phyloP scores from a whole-genome alignment of 2,329 filamentous ascomycete genomes.

The Phoma sp. region DNA sequence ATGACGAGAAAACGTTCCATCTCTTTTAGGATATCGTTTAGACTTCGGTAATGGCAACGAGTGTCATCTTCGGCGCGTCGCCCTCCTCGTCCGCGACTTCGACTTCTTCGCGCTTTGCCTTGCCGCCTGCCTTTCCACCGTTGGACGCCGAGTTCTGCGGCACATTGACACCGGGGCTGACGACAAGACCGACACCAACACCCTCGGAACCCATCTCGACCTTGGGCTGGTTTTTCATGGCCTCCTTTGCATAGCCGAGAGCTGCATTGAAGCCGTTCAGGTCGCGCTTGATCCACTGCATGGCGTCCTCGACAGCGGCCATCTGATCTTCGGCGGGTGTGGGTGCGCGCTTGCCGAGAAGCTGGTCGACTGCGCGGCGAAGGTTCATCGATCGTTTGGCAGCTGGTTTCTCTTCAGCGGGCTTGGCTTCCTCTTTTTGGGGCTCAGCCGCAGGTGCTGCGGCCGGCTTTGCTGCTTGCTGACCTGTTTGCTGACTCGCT shows the following conservation, averaged over 20 bases:
- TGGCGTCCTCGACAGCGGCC: conserved; percentile 41
- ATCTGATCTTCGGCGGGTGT: conserved; percentile 30
- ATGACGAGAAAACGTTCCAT: neutral
- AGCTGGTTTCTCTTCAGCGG: conserved; percentile 35
- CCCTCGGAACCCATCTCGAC: conserved; percentile 57
- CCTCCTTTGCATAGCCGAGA: conserved; percentile 55
- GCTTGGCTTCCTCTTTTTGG: conserved; percentile 27
- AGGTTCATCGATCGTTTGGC: conserved; percentile 33
- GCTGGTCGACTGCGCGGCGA: conserved; percentile 34
- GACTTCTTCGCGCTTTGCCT: conserved; percentile 37
- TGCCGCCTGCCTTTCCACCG: conserved; percentile 27
- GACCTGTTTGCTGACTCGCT: conserved; percentile 27
- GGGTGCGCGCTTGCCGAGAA: conserved; percentile 37
- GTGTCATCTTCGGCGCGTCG: conserved; percentile 47
- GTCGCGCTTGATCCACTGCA: conserved; percentile 55
- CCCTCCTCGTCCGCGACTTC: conserved; percentile 40
- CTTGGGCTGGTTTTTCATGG: conserved; percentile 55
- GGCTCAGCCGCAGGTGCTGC: conserved; percentile 14
- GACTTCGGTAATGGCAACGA: conserved; percentile 49
- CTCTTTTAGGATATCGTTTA: conserved; percentile 21
- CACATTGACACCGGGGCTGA: conserved; percentile 49
- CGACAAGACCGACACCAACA: conserved; percentile 49
- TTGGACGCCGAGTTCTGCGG: conserved; percentile 47
- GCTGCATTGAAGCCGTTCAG: conserved; percentile 57
- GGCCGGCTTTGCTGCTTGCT: conserved; percentile 25